These are phyloP conservation scores for Prunus campanulata DNA, from an alignment of 306 rosid species.

Conservation along the genomic window DNA sequence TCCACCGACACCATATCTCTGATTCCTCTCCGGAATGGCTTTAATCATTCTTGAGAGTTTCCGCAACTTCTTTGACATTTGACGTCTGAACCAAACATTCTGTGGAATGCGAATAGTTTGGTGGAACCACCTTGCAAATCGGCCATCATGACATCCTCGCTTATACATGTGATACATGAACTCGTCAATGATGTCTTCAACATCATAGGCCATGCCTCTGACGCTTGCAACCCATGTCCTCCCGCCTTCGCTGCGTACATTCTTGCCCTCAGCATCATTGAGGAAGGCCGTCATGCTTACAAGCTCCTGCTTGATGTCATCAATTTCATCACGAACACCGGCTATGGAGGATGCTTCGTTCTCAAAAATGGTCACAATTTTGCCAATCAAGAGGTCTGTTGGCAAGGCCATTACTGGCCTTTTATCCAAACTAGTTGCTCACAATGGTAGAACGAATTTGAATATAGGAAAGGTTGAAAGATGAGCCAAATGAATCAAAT, in stretches of 20 bases:
- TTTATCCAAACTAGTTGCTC: too few relatives aligned
- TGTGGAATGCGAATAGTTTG: neutral
- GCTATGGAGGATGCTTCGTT: neutral
- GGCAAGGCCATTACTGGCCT: neutral
- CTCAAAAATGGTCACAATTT: neutral
- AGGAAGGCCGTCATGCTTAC: slow-evolving; percentile 1
- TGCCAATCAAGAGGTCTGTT: neutral
- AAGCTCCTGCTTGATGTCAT: slow-evolving; percentile 11
- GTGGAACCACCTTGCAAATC: neutral
- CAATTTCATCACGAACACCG: neutral
- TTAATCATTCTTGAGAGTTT: neutral
- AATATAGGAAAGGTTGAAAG: too few relatives aligned
- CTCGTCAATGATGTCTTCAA: slow-evolving; percentile 18
- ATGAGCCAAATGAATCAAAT: too few relatives aligned
- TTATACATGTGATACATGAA: slow-evolving; percentile 6
- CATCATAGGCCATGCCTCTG: neutral
- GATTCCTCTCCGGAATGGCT: slow-evolving; percentile 5
- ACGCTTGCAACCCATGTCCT: neutral
- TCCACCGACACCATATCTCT: neutral
- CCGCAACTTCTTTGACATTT: neutral
- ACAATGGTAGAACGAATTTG: too few relatives aligned
- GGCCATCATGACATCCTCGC: neutral
- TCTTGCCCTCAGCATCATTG: neutral
- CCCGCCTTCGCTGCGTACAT: neutral
- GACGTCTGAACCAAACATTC: neutral